A percentile compares a stretch with the other conserved stretches of the same genome.
phyloP scores from a whole-genome alignment of 352 stramenopile genomes.

The Phytophthora hybrid region DNA sequence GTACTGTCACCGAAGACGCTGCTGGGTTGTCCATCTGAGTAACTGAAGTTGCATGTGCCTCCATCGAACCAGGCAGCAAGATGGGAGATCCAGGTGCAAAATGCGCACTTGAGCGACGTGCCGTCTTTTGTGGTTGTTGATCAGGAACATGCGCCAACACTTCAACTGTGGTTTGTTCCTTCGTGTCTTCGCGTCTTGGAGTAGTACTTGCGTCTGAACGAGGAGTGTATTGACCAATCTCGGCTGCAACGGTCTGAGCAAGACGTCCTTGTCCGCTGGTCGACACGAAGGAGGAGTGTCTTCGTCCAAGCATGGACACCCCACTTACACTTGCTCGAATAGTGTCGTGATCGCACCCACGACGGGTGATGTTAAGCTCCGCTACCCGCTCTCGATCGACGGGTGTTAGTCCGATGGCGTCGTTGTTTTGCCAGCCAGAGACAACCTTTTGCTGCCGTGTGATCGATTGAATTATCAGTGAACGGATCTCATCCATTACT shows the following conservation, averaged over 20 bases:
- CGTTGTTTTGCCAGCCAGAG: slow-evolving; percentile 78
- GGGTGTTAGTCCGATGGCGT: slow-evolving; percentile 64
- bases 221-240: background rate
- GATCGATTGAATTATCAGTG: slow-evolving; percentile 81
- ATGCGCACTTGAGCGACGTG: background rate
- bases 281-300: slow-evolving; percentile 16
- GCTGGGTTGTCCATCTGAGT: background rate
- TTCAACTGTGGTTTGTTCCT: slow-evolving; percentile 24
- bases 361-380: slow-evolving; percentile 31
- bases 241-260: slow-evolving; percentile 3
- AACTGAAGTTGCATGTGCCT: background rate
- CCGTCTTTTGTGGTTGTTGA: background rate
- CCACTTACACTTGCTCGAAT: slow-evolving; percentile 34
- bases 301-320: slow-evolving; percentile 25
- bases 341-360: slow-evolving; percentile 20
- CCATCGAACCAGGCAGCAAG: slow-evolving; percentile 14
- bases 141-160: slow-evolving; percentile 5
- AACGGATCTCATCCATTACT: slow-evolving; percentile 72
- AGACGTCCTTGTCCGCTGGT: slow-evolving; percentile 3
- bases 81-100: background rate
- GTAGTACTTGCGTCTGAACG: slow-evolving; percentile 12
- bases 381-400: slow-evolving; percentile 54
- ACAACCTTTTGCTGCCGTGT: slow-evolving; percentile 78
- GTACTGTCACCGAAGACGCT: background rate
- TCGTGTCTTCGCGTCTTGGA: background rate